Conservation (phyloP, 2,329 filamentous ascomycete species). For the Teratosphaeria epicoccoides region DNA sequence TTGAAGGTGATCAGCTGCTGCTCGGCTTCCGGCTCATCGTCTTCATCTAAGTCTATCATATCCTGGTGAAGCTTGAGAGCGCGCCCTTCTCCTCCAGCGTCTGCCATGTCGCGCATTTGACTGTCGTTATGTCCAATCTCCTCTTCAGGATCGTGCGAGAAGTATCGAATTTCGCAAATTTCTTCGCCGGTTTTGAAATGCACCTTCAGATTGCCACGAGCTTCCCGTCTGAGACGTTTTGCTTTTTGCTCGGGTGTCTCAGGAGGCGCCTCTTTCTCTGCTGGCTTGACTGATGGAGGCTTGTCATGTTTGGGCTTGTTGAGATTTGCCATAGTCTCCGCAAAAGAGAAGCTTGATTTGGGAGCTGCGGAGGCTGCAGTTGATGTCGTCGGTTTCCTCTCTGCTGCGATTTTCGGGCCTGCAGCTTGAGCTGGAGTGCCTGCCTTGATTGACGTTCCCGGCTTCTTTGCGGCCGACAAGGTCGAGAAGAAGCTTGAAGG, state of each 20-base stretch:
- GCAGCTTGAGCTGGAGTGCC: conserved; percentile 18
- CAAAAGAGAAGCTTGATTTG: conserved; percentile 29
- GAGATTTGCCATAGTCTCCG: conserved; percentile 29
- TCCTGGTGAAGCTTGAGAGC: conserved; percentile 50
- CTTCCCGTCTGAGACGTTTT: conserved; percentile 61
- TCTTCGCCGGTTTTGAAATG: conserved; percentile 58
- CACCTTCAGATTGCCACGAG: conserved; percentile 58
- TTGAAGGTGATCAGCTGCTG: conserved; percentile 5
- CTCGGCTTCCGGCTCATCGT: conserved; percentile 43
- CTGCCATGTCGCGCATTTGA: conserved; percentile 60
- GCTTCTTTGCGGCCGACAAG: conserved; percentile 38
- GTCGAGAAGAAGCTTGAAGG: conserved; percentile 36
- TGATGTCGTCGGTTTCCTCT: conserved; percentile 17
- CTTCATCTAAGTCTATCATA: conserved; percentile 54
- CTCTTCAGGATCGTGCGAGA: conserved; percentile 62
- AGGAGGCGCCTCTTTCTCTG: conserved; percentile 41
- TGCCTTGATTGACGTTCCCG: conserved; percentile 21
- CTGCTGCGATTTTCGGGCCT: conserved; percentile 12
- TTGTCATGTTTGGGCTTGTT: conserved; percentile 47
- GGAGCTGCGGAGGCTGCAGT: conserved; percentile 8
- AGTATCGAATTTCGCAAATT: conserved; percentile 56
- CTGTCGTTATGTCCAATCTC: conserved; percentile 57
- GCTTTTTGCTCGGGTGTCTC: conserved; percentile 60
- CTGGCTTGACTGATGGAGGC: conserved; percentile 36
- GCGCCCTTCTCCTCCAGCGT: conserved; percentile 55